A percentile compares a stretch with the other conserved stretches of the same genome.
Conservation (phyloP, 2,329 filamentous ascomycete genomes). For the Aspergillus ochraceoroseus region DNA sequence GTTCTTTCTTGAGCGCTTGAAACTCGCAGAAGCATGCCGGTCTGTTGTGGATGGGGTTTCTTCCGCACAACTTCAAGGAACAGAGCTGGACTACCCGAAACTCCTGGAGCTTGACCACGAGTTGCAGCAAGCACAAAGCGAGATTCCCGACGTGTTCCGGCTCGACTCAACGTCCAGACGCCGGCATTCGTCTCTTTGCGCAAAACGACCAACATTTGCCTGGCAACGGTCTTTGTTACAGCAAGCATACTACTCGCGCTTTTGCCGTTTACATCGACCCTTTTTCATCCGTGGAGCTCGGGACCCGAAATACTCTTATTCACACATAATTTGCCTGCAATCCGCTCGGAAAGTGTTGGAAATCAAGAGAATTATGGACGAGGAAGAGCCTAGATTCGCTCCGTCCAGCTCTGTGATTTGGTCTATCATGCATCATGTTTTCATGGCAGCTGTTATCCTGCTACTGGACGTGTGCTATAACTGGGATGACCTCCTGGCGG, state of each 20-base stretch:
- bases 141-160: constrained; percentile 37
- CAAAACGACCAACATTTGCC: constrained; percentile 27
- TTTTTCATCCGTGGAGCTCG: constrained; percentile 39
- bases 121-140: constrained; percentile 29
- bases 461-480: constrained; percentile 42
- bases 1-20: constrained; percentile 44
- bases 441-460: constrained; percentile 39
- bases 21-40: constrained; percentile 40
- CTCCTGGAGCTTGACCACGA: constrained; percentile 38
- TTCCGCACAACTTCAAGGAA: constrained; percentile 23
- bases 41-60: constrained; percentile 38
- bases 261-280: constrained; percentile 40
- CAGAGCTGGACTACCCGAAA: constrained; percentile 34
- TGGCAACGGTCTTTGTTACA: constrained; percentile 37
- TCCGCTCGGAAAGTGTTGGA: constrained; percentile 39
- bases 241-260: constrained; percentile 33
- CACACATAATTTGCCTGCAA: constrained; percentile 35
- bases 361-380: constrained; percentile 35
- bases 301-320: constrained; percentile 37
- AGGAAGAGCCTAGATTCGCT: constrained; percentile 25
- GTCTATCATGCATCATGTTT: constrained; percentile 39
- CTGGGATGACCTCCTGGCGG: constrained; percentile 35
- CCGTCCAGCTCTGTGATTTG: constrained; percentile 30
- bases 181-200: constrained; percentile 29
- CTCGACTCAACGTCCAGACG: constrained; percentile 31